These are phyloP conservation scores for Penicillium polonicum DNA, from an alignment of 2,329 filamentous ascomycete species.

Conservation along the genomic window DNA sequence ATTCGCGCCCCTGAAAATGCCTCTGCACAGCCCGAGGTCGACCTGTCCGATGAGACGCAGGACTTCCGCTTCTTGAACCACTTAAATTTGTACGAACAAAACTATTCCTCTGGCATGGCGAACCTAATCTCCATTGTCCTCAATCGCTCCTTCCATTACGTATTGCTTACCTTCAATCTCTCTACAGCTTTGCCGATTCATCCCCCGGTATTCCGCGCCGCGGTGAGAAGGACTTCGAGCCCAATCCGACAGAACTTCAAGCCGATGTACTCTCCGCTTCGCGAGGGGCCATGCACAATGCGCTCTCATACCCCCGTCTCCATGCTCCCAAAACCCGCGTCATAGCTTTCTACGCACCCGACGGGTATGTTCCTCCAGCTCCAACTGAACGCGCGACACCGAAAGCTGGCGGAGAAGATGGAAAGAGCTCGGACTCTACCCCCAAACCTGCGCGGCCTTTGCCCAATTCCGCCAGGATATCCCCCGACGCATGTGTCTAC, in stretches of 20 bases:
- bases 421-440: slow-evolving; percentile 13
- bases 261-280: slow-evolving; percentile 75
- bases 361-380: slow-evolving; percentile 40
- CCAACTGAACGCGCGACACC: slow-evolving; percentile 13
- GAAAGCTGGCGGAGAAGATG: slow-evolving; percentile 17
- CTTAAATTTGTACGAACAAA: slow-evolving; percentile 49
- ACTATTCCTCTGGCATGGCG: not conserved
- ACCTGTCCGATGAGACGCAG: slow-evolving; percentile 74
- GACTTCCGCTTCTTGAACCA: slow-evolving; percentile 76
- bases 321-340: slow-evolving; percentile 67
- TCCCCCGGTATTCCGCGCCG: slow-evolving; percentile 69
- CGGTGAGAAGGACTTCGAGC: slow-evolving; percentile 96
- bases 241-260: slow-evolving; percentile 82
- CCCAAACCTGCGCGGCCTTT: slow-evolving; percentile 15
- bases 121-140: not conserved
- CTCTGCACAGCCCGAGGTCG: slow-evolving; percentile 52
- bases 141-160: not conserved
- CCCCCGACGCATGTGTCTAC: slow-evolving; percentile 52
- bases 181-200: slow-evolving; percentile 33
- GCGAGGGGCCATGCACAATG: slow-evolving; percentile 83
- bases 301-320: slow-evolving; percentile 72
- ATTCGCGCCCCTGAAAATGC: slow-evolving; percentile 34
- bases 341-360: slow-evolving; percentile 72
- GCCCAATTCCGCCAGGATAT: slow-evolving; percentile 22
- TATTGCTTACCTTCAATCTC: slow-evolving; percentile 35